phyloP scores from a whole-genome alignment of 768 basidiomycete genomes.

The Arthromyces matolae region DNA sequence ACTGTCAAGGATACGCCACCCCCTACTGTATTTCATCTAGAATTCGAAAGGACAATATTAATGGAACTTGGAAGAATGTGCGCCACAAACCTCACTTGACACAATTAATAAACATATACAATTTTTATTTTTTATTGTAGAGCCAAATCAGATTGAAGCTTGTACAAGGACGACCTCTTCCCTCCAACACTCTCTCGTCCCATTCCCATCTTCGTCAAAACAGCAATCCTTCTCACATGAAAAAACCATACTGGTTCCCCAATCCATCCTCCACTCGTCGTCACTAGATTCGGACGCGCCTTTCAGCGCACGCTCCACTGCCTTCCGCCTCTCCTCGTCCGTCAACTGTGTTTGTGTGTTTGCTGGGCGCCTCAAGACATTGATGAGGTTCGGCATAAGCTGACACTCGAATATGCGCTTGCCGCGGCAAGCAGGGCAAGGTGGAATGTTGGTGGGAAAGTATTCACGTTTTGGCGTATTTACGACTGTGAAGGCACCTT shows the following conservation, averaged over 20 bases:
- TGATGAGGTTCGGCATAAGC: slow-evolving; percentile 92
- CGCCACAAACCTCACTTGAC: too few relatives aligned
- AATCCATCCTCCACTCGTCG: slow-evolving; percentile 70
- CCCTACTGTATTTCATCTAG: too few relatives aligned
- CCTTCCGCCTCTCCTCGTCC: slow-evolving; percentile 67
- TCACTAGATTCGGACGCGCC: slow-evolving; percentile 40
- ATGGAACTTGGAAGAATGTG: too few relatives aligned
- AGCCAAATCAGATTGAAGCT: slow-evolving; percentile 54
- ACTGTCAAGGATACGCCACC: too few relatives aligned
- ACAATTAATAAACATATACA: too few relatives aligned
- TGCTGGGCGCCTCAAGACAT: slow-evolving; percentile 48
- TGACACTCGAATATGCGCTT: slow-evolving; percentile 87
- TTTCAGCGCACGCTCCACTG: slow-evolving; percentile 54
- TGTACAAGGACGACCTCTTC: slow-evolving; percentile 77
- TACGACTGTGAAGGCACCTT: slow-evolving; percentile 55
- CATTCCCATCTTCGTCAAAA: slow-evolving; percentile 36
- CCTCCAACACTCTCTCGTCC: slow-evolving; percentile 54
- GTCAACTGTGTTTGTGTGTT: slow-evolving; percentile 34
- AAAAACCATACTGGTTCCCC: slow-evolving; percentile 91
- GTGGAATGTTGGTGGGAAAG: slow-evolving; percentile 48
- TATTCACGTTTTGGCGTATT: slow-evolving; percentile 50
- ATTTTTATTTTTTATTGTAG: not conserved
- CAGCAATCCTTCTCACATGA: slow-evolving; percentile 83
- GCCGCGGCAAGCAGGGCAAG: slow-evolving; percentile 65
- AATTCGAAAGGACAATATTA: too few relatives aligned